Percentiles rank a stretch among this genome's conserved stretches.
phyloP scores from a whole-genome alignment of 169 alveolate species.

The Condylostoma magnum region DNA sequence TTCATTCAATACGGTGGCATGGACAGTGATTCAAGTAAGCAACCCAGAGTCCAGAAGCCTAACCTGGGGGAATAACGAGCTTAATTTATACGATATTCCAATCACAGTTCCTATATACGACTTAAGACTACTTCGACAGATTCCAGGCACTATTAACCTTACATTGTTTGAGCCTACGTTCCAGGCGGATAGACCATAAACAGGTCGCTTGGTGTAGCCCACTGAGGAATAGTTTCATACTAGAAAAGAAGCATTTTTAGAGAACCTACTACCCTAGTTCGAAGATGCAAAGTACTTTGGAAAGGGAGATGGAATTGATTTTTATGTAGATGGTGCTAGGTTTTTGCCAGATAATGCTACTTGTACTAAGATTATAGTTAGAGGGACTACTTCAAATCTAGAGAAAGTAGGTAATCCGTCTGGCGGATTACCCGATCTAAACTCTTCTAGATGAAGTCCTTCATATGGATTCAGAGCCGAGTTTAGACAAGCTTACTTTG shows the following conservation, averaged over 20 bases:
- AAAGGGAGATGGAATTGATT: slow-evolving; percentile 50
- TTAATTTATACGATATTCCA: not conserved
- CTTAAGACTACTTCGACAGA: not conserved
- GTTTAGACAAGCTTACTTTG: slow-evolving; percentile 41
- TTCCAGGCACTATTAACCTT: not conserved
- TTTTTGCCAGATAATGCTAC: slow-evolving; percentile 56
- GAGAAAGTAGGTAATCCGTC: slow-evolving; percentile 30
- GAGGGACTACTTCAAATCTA: slow-evolving; percentile 35
- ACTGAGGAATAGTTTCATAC: not conserved
- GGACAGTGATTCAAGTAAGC: not conserved
- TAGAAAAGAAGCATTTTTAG: slow-evolving; percentile 24
- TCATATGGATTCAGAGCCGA: slow-evolving; percentile 55
- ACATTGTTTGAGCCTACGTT: not conserved
- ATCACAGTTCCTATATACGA: not conserved
- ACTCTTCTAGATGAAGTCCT: slow-evolving; percentile 36
- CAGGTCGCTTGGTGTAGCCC: not conserved
- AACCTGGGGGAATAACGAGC: not conserved
- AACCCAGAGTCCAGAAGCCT: not conserved
- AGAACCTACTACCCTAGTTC: slow-evolving; percentile 5
- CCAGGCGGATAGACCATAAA: not conserved
- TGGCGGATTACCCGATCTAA: slow-evolving; percentile 52
- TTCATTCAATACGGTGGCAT: not conserved
- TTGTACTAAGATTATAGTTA: slow-evolving; percentile 35
- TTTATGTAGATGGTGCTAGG: slow-evolving; percentile 52
- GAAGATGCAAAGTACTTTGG: slow-evolving; percentile 19